Percentiles rank a stretch among this genome's conserved stretches.
phyloP scores from a whole-genome alignment of 306 rosid genomes.

The Oemleria cerasiformis region DNA sequence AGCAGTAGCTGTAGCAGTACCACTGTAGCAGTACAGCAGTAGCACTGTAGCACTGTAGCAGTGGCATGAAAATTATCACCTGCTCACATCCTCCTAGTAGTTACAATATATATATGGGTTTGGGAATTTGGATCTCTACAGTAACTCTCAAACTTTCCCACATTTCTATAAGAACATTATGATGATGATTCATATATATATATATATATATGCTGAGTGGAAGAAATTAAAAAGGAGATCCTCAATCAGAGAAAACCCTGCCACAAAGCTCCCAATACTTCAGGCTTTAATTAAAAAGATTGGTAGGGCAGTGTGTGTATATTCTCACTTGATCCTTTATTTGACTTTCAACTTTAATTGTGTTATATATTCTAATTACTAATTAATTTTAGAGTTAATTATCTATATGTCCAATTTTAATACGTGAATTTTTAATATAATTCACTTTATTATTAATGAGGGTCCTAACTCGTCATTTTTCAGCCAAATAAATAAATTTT shows the following conservation, averaged over 20 bases:
- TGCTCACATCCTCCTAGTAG: not conserved
- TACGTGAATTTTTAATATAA: too few relatives aligned
- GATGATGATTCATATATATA: conserved; percentile 2
- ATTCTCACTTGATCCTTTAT: conserved; percentile 21
- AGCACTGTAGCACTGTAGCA: too few relatives aligned
- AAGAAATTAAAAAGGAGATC: conserved; percentile 19
- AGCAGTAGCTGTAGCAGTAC: too few relatives aligned
- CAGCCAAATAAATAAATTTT: too few relatives aligned
- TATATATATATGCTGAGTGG: conserved; percentile 10
- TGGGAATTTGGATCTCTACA: not conserved
- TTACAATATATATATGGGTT: not conserved
- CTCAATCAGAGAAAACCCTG: conserved; percentile 22
- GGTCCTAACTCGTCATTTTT: too few relatives aligned
- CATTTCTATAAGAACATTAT: conserved; percentile 30
- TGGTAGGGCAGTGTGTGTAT: conserved; percentile 24
- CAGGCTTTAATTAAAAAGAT: conserved; percentile 17
- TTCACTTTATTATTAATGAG: too few relatives aligned
- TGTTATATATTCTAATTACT: not conserved
- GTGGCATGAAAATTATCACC: not conserved
- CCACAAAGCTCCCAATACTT: conserved; percentile 28
- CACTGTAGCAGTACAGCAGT: too few relatives aligned
- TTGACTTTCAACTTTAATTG: conserved; percentile 17
- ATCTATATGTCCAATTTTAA: too few relatives aligned
- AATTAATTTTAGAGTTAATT: too few relatives aligned
- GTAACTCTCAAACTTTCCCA: conserved; percentile 23